Evolutionary conservation across 2,329 filamentous ascomycete species (phyloP).

Genomic region (Cladorrhinum sp.): DNA sequence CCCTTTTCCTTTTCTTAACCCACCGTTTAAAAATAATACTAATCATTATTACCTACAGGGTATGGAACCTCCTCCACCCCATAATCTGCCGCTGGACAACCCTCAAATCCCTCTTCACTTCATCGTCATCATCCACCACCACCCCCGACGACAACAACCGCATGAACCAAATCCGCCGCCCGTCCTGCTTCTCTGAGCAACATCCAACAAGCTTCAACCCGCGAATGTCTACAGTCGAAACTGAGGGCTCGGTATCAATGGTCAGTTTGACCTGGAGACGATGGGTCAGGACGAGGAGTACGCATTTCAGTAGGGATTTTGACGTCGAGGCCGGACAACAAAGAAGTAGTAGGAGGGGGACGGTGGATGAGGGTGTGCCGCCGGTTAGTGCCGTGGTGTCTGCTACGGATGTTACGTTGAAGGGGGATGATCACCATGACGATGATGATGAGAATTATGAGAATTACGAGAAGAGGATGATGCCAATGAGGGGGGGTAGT

Average conservation of each 20-base stretch:
- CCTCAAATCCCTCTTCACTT: conserved; percentile 1
- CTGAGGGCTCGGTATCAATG: conserved; percentile 11
- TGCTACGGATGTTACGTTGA: not conserved
- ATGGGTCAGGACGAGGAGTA: conserved; percentile 17
- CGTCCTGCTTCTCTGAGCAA: not conserved
- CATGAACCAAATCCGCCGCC: not conserved
- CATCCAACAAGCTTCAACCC: conserved; percentile 16
- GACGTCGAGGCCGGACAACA: not conserved
- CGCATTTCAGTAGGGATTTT: conserved; percentile 1
- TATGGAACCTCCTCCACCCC: conserved; percentile 23
- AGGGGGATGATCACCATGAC: not conserved
- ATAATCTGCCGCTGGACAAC: conserved; percentile 13
- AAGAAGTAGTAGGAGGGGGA: not conserved
- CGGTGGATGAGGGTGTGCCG: not conserved
- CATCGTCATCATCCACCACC: not conserved
- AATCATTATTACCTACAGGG: not conserved
- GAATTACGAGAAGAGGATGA: not conserved
- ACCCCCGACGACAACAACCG: not conserved
- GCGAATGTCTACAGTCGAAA: conserved; percentile 14
- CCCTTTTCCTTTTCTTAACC: not conserved
- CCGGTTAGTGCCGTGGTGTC: not conserved
- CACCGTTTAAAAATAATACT: not conserved
- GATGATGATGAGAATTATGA: not conserved
- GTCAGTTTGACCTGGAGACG: conserved; percentile 18
- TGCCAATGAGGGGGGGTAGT: not conserved